Evolutionary conservation across 2,329 filamentous ascomycete genomes (phyloP), one percentile per base, ranked within the genome.

Genomic region (Remersonia thermophila): DNA sequence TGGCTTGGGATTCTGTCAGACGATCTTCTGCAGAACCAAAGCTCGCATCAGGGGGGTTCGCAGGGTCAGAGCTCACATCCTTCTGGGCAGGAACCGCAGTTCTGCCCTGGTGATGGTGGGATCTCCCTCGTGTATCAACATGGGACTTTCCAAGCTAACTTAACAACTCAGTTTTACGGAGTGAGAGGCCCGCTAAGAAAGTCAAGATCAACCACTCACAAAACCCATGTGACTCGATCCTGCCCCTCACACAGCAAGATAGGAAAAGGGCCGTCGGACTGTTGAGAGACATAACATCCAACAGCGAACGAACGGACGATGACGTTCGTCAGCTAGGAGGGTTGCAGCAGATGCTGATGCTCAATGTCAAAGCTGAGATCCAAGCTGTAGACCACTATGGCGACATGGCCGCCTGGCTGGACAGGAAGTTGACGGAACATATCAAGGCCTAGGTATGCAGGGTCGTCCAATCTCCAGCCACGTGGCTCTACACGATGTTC

Each of bases 351-450:
- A 86, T 89, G 81, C 57, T 89, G 14, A 69, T 82, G 60, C 59
- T 87, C 34, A 80, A 80, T 35, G 48, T 77, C 32, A 91, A 89
- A 50, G 80, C 79, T 0, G 83, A 91, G 51, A 83, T 89, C 34
- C 81, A 91, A 49, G 69, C 76, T 13, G 56, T 83, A 6, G 77
- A 82, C 37, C 61, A 70, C 3, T 58, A 57, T 7, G 71, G 71
- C 1, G 59, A 68, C 33, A 47, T 76, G 4, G 55, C 59, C 0
- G 25, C 44, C 0, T 77, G 72, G 71, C 52, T 77, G 3, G 62
- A 75, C 33, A 35, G 44, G 2, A 56, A 60, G n/a, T 3, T 29
- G 14, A 29, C 3, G 8, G n/a, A 16, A 16, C 2, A 15, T 15
- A 13, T 28, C 7, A 28, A n/a, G n/a, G n/a, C n/a, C n/a, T n/a